Conservation (phyloP, 2,329 filamentous ascomycete species). For the Cercospora brassicicola region DNA sequence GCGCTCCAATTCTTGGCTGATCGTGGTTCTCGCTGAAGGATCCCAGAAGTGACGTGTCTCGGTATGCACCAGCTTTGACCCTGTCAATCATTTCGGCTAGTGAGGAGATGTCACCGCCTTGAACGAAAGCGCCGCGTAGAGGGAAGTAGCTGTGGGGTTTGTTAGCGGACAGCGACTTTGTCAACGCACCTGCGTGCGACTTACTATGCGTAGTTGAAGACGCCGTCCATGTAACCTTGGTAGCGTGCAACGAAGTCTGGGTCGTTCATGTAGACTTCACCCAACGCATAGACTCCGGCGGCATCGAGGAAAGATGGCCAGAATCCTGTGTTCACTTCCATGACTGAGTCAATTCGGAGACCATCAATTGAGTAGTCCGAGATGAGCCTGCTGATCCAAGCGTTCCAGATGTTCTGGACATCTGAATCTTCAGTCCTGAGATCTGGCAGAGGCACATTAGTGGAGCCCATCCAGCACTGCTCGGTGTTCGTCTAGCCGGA, state of each 20-base stretch:
- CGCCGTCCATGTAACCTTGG: conserved; percentile 46
- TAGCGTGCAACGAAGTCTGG: conserved; percentile 44
- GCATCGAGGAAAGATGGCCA: conserved; percentile 42
- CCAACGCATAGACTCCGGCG: conserved; percentile 47
- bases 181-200: conserved; percentile 5
- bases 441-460: conserved; percentile 62
- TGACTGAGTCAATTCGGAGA: conserved; percentile 53
- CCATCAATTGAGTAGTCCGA: conserved; percentile 61
- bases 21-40: conserved; percentile 46
- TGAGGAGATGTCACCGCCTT: conserved; percentile 41
- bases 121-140: conserved; percentile 41
- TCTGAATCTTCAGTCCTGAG: conserved; percentile 56
- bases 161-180: not conserved
- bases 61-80: conserved; percentile 39
- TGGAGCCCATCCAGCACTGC: conserved; percentile 57
- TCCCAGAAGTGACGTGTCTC: conserved; percentile 42
- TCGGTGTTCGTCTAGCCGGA: conserved; percentile 36
- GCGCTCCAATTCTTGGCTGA: conserved; percentile 45
- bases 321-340: conserved; percentile 49
- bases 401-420: conserved; percentile 54
- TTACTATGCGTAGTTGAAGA: conserved; percentile 51
- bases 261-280: conserved; percentile 48
- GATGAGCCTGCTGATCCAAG: conserved; percentile 62
- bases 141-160: conserved; percentile 39
- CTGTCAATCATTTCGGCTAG: conserved; percentile 40